Base-by-base conservation (phyloP, 257 asterid genomes). In the Gynochthodes officinalis region DNA sequence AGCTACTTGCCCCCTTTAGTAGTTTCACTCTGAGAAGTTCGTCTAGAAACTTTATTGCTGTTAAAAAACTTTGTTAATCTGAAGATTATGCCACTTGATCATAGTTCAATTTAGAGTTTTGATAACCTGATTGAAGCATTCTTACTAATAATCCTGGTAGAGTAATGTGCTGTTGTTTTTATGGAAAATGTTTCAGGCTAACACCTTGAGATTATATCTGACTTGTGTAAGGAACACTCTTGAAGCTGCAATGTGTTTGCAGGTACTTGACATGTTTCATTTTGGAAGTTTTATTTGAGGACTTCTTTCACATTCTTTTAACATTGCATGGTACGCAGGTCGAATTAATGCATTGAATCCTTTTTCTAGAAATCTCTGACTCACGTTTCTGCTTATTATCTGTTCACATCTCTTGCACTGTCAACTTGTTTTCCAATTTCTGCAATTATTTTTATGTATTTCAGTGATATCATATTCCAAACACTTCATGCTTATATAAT, bases 181-280 rank as follows among this genome's bases (percentile, higher is more conserved):
- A 32, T 68, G 33, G 48, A 62, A 68, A 30, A 35, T 35, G 50
- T 46, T 54, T 60, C 64, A 76, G 84, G 84, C 77, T 5, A 91
- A 84, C 80, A 35, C 96, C 2, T 75, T 84, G 75, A 79, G 93
- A 67, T 80, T 91, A 78, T 91, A 82, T 75, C 84, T 91, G 67
- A 83, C 92, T 54, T 90, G 97, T 79, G 89, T 93, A 71, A 89
- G 96, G 75, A 86, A 87, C 86, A 90, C 91, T 59, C 89, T 93
- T 32, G 97, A 93, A 76, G 98, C 98, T 39, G 93, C 98, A 33
- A 75, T 93, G 90, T 93, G 97, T 82, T 82, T 93, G 82, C 98
- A 93, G 95, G 98, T 93, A 75, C 5, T 74, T 64, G 63, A 54
- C 30, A 61, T 77, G 27, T 33, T 75, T 73, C 67, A 54, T 33